A percentile compares a stretch with the other conserved stretches of the same genome.
Evolutionary conservation across 805 yeast species (phyloP).

Genomic region (Saccharomyces jurei): DNA sequence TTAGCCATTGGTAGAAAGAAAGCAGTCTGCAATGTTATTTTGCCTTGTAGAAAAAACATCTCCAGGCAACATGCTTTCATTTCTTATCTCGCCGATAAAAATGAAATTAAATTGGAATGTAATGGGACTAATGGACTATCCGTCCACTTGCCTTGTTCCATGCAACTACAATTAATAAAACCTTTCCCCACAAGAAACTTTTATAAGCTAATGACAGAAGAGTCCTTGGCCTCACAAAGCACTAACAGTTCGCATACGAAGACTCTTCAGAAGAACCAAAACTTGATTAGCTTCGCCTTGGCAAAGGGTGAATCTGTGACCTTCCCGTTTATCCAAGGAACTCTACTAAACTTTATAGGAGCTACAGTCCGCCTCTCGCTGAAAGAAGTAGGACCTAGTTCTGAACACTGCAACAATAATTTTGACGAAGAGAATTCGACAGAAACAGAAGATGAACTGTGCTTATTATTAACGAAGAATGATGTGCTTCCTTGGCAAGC

Average conservation of each 20-base stretch:
- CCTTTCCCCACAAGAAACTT: constrained; percentile 12
- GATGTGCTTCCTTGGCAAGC: constrained; percentile 12
- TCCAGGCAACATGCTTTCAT: constrained; percentile 30
- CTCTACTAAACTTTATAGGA: constrained; percentile 53
- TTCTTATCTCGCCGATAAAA: constrained; percentile 34
- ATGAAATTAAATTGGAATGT: constrained; percentile 52
- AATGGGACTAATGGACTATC: constrained; percentile 76
- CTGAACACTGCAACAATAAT: constrained; percentile 42
- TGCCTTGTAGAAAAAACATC: constrained; percentile 27
- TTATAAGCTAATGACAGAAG: constrained; percentile 17
- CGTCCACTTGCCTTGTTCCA: constrained; percentile 49
- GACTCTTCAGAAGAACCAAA: constrained; percentile 5
- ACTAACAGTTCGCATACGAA: constrained; percentile 15
- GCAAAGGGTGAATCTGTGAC: constrained; percentile 54
- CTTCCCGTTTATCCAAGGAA: constrained; percentile 55
- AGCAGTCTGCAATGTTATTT: constrained; percentile 23
- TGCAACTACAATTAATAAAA: constrained; percentile 29
- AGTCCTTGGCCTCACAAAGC: constrained; percentile 2
- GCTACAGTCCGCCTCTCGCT: constrained; percentile 48
- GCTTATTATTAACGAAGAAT: constrained; percentile 8
- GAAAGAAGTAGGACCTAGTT: constrained; percentile 26
- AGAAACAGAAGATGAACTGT: constrained; percentile 34
- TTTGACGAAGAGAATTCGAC: constrained; percentile 31
- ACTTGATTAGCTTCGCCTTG: constrained; percentile 31
- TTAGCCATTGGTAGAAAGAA: constrained; percentile 27